Evolutionary conservation across 169 alveolate species (phyloP), one percentile per base, ranked within the genome.

Genomic region (Perkinsus olseni): DNA sequence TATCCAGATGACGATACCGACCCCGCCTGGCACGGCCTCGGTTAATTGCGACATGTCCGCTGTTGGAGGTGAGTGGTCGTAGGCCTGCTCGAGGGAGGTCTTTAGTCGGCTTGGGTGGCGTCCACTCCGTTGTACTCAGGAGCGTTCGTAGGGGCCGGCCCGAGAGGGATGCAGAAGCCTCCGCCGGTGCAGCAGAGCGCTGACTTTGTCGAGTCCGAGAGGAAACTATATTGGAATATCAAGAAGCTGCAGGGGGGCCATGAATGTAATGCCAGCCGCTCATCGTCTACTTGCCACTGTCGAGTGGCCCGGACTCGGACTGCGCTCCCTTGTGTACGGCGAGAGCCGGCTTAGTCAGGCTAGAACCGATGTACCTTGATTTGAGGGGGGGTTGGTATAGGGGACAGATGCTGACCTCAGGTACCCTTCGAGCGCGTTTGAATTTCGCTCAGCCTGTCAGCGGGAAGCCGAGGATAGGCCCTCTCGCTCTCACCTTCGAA

Each of bases 401-500:
- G n/a, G n/a, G n/a, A n/a, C n/a, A n/a, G n/a, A n/a, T n/a, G n/a
- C n/a, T n/a, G n/a, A n/a, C n/a, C n/a, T 11, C 11, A 91, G 96
- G 95, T 28, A 96, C 92, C 11, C 91, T 96, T 36, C 95, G 95
- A 39, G 92, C 96, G 0, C 94, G 95, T 90, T 95, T 96, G 37
- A 95, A 94, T 38, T 62, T 62, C 82, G 82, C 82, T 62, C 82
- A 62, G 17, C 82, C 82, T 3, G 82, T 62, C 8, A 95, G 93
- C 38, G 93, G 96, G 4, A 95, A 97, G 92, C 97, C 96, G 92
- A 98, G 97, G 95, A 96, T 98, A 34, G 99, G 99, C 0, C 99
- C 99, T 31, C 95, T 98, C 38, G 93, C 96, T 82, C 97, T 98
- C 95, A 93, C 95, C 39, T 98, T 98, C 95, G 99, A 98, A 95